Conservation (phyloP, 2,329 filamentous ascomycete genomes). For the Fusarium sp. region DNA sequence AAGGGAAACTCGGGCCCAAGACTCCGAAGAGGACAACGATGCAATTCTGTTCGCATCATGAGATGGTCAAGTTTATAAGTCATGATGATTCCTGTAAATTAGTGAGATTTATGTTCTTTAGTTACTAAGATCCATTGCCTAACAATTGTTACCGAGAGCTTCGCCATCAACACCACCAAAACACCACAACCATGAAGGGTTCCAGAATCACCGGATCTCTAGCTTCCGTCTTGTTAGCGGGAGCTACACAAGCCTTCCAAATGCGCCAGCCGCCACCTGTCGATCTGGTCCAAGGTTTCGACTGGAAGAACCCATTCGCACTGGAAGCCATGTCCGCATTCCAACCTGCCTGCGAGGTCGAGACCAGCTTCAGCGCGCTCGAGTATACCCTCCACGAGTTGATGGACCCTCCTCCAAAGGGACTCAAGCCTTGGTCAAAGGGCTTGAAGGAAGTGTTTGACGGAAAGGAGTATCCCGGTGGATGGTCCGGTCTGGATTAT, state of each 20-base stretch:
- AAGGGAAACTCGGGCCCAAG: conserved; percentile 44
- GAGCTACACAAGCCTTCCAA: conserved; percentile 44
- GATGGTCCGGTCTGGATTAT: conserved; percentile 65
- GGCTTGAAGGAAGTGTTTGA: conserved; percentile 57
- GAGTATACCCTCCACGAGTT: conserved; percentile 61
- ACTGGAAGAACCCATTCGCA: conserved; percentile 57
- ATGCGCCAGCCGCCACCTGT: conserved; percentile 47
- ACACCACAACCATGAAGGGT: conserved; percentile 42
- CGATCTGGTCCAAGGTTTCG: conserved; percentile 54
- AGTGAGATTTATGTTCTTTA: neutral
- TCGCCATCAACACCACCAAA: neutral
- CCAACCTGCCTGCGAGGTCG: conserved; percentile 51
- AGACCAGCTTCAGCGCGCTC: conserved; percentile 51
- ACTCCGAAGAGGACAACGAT: conserved; percentile 47
- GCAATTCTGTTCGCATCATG: conserved; percentile 14
- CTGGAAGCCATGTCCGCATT: conserved; percentile 47
- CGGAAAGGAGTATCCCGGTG: conserved; percentile 61
- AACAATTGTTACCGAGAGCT: neutral
- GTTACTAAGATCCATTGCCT: neutral
- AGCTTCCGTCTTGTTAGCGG: conserved; percentile 16
- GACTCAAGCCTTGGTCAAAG: conserved; percentile 54
- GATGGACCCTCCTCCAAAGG: conserved; percentile 51
- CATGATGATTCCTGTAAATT: neutral
- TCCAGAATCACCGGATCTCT: conserved; percentile 10
- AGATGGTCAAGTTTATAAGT: conserved; percentile 27